phyloP scores from a whole-genome alignment of 1,284 basidiomycete species.

The Cryptococcus floricola region DNA sequence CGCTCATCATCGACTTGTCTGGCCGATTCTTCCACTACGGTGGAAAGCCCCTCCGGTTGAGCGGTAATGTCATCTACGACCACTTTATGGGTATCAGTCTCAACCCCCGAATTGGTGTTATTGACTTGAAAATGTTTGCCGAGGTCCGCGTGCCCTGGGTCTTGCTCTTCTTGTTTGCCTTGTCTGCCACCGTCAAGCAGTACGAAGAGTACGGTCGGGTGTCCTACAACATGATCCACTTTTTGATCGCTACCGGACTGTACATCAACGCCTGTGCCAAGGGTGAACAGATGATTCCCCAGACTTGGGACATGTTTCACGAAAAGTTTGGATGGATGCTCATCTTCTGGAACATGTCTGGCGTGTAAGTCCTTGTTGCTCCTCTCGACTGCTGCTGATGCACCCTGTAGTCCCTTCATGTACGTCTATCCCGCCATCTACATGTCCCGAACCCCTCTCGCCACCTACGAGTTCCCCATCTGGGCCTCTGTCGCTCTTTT shows the following conservation, averaged over 20 bases:
- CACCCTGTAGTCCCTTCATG: constrained; percentile 54
- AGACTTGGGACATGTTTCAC: constrained; percentile 99
- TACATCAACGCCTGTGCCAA: constrained; percentile 96
- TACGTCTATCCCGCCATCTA: constrained; percentile 97
- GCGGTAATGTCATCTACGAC: constrained; percentile 88
- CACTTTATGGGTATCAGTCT: constrained; percentile 94
- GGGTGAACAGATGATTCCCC: constrained; percentile 95
- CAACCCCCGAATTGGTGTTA: constrained; percentile 87
- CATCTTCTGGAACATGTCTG: constrained; percentile 98
- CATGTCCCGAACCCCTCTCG: constrained; percentile 91
- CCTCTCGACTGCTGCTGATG: not conserved
- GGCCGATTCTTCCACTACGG: constrained; percentile 61
- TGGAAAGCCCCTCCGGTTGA: constrained; percentile 85
- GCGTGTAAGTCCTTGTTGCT: constrained; percentile 49
- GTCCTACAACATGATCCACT: constrained; percentile 96
- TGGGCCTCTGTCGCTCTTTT: constrained; percentile 38
- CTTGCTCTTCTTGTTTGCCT: constrained; percentile 85
- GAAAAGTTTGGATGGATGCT: constrained; percentile 95
- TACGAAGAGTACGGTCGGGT: constrained; percentile 89
- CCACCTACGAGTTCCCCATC: constrained; percentile 80
- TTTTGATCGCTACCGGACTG: constrained; percentile 91
- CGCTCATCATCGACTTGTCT: constrained; percentile 73
- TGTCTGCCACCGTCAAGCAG: constrained; percentile 93
- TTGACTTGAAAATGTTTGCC: constrained; percentile 99
- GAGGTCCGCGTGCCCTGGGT: constrained; percentile 98